Base-by-base conservation (phyloP, 176 grass and related monocot species). In the Panicum miliaceum region DNA sequence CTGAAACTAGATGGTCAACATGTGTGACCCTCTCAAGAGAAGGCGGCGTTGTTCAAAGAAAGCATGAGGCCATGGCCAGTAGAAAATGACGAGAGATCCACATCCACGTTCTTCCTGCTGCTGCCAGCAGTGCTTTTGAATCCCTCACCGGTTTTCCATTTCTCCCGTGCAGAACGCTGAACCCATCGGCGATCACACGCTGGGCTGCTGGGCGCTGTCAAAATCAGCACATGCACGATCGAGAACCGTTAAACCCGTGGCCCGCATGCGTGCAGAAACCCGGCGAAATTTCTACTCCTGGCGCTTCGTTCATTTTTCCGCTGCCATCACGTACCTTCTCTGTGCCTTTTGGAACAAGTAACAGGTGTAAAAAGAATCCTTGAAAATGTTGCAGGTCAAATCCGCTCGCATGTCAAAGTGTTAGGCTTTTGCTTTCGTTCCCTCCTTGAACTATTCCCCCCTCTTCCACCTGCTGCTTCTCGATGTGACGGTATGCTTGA, bases 361-460 rank as follows among this genome's bases (percentile, higher is more conserved):
- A 68, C 15, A 32, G 40, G 37, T 29, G 8, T 73, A 6, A 50
- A 69, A 5, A 9, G 20, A 82, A 71, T 41, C 53, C 16, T 88
- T 77, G 3, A 62, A 32, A 83, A 83, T 56, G 25, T n/a, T 22
- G 11, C 3, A 64, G 52, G 81, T 73, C 80, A 64, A 77, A 72
- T 37, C 9, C 4, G 6, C 14, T 56, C 25, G 0, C 61, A n/a
- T 32, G 16, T 50, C 54, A 12, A 63, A 41, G 19, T 41, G 23
- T 19, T 22, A 52, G 42, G 43, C 9, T n/a, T 19, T 13, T 26
- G 15, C 6, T 12, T 62, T 78, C 12, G 8, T 14, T 61, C 57
- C 64, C 59, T 4, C 29, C 29, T 32, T 32, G 29, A 34, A 64
- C 35, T 37, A 52, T 54, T 29, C 38, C 22, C 13, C 0, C 5